phyloP scores from a whole-genome alignment of 2,329 filamentous ascomycete species.

The Ciborinia camelliae region DNA sequence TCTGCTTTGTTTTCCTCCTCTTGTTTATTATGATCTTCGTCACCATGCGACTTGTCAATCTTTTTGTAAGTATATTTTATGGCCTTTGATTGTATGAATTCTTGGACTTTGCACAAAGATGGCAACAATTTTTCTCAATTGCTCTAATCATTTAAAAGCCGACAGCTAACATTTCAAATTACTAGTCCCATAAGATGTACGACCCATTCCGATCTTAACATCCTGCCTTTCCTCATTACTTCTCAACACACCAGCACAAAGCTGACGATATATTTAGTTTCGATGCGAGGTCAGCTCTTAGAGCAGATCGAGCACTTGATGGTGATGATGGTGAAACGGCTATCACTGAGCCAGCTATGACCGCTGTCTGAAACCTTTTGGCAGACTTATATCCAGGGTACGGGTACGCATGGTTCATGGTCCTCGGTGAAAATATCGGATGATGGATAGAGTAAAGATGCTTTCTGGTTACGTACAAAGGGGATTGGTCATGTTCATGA shows the following conservation, averaged over 20 bases:
- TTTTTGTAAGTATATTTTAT: constrained; percentile 13
- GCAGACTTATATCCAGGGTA: neutral
- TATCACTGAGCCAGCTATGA: neutral
- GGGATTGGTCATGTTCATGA: neutral
- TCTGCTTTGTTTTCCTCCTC: constrained; percentile 13
- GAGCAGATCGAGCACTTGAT: neutral
- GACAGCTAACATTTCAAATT: neutral
- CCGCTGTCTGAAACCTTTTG: neutral
- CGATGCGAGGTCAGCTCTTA: neutral
- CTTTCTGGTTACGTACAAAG: neutral
- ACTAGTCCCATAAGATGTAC: constrained; percentile 12
- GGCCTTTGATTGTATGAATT: no score
- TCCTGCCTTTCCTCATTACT: neutral
- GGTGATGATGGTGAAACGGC: neutral
- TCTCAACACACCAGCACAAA: neutral
- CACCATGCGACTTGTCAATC: constrained; percentile 12
- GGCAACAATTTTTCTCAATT: no score
- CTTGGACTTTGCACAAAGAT: no score
- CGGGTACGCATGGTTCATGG: neutral
- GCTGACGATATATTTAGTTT: neutral
- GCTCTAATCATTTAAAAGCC: neutral
- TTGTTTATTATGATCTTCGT: constrained; percentile 9
- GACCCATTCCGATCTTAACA: neutral
- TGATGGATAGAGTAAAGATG: neutral
- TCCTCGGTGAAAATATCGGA: neutral